Evolutionary conservation across 208 protist species (phyloP).

Genomic region (Leishmania mexicana): DNA sequence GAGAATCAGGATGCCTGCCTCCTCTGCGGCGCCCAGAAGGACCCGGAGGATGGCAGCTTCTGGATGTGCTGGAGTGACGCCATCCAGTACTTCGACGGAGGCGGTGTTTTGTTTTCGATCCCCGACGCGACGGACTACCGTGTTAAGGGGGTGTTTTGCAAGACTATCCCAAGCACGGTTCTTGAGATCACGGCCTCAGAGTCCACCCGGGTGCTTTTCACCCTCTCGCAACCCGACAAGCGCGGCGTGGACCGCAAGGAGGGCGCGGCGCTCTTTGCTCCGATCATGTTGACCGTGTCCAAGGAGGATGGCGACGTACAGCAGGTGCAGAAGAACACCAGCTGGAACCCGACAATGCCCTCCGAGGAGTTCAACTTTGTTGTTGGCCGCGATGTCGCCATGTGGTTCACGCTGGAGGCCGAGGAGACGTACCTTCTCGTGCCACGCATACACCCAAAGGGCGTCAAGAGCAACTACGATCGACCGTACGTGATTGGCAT

Average conservation of each 20-base stretch:
- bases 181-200: slow-evolving; percentile 49
- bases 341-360: slow-evolving; percentile 36
- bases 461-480: slow-evolving; percentile 39
- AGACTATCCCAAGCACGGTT: slow-evolving; percentile 43
- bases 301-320: slow-evolving; percentile 20
- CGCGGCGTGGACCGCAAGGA: slow-evolving; percentile 38
- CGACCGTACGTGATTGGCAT: slow-evolving; percentile 59
- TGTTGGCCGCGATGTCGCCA: slow-evolving; percentile 55
- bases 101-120: slow-evolving; percentile 42
- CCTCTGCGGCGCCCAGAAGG: too few relatives aligned
- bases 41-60: slow-evolving; percentile 38
- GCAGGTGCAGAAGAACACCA: slow-evolving; percentile 35
- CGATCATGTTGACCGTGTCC: slow-evolving; percentile 67
- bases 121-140: slow-evolving; percentile 47
- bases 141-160: slow-evolving; percentile 58
- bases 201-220: slow-evolving; percentile 39
- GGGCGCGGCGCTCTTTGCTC: slow-evolving; percentile 35
- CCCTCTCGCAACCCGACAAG: slow-evolving; percentile 75
- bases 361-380: slow-evolving; percentile 57
- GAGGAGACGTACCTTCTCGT: slow-evolving; percentile 77
- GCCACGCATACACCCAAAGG: slow-evolving; percentile 61
- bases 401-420: slow-evolving; percentile 67
- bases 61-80: slow-evolving; percentile 60
- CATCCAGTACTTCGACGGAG: slow-evolving; percentile 69
- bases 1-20: slow-evolving; percentile 26